These are phyloP conservation scores for Blastobotrys illinoisensis DNA, from an alignment of 1,139 yeast species.

Conservation along the genomic window DNA sequence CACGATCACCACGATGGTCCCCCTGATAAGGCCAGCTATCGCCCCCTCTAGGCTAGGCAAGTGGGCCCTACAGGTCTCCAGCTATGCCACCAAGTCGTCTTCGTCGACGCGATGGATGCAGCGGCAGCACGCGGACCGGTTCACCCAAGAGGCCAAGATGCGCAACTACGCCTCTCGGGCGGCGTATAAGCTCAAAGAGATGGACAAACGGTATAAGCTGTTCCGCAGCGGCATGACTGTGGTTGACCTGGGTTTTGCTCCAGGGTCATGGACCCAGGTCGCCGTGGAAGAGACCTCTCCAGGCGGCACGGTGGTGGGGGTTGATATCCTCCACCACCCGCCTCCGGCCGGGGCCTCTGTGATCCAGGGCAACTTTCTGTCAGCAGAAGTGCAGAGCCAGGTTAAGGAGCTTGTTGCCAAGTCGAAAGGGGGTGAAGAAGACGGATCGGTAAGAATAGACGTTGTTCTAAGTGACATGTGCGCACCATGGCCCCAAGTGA, in stretches of 20 bases:
- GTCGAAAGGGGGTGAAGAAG: constrained; percentile 2
- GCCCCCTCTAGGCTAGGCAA: neutral
- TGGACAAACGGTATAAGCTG: constrained; percentile 57
- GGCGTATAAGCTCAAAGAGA: constrained; percentile 68
- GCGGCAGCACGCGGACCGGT: constrained; percentile 61
- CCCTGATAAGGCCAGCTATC: neutral
- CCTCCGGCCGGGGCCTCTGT: constrained; percentile 80
- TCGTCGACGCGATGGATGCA: constrained; percentile 70
- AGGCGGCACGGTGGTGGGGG: constrained; percentile 70
- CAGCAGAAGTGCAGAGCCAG: constrained; percentile 57
- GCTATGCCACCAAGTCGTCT: constrained; percentile 14
- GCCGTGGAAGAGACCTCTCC: constrained; percentile 55
- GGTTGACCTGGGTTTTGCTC: constrained; percentile 88
- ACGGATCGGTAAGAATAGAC: constrained; percentile 44
- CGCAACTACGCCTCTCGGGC: constrained; percentile 75
- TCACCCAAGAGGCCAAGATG: constrained; percentile 58
- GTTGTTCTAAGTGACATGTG: constrained; percentile 84
- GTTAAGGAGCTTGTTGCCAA: constrained; percentile 35
- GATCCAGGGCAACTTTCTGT: constrained; percentile 80
- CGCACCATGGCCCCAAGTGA: constrained; percentile 61
- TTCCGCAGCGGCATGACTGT: constrained; percentile 56
- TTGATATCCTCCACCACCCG: constrained; percentile 69
- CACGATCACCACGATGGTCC: neutral
- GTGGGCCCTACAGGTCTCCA: neutral
- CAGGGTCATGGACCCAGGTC: constrained; percentile 94